These are phyloP conservation scores for Penicillium frequentans DNA, from an alignment of 2,329 filamentous ascomycete species.

Conservation along the genomic window DNA sequence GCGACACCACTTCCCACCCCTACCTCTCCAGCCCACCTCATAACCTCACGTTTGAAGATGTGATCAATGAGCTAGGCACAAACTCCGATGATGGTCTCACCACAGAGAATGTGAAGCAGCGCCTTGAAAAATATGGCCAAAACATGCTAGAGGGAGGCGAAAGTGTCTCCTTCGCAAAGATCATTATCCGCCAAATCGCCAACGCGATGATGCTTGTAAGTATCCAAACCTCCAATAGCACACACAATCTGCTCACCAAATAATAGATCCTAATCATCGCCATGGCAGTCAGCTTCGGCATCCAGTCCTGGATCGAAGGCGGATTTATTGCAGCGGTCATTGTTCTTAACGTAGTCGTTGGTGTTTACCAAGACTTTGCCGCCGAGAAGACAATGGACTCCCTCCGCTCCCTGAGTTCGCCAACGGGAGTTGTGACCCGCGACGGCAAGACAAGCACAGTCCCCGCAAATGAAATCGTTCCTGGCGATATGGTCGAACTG, in stretches of 20 bases:
- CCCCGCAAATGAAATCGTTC: constrained; percentile 60
- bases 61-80: constrained; percentile 57
- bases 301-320: constrained; percentile 59
- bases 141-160: constrained; percentile 66
- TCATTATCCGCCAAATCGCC: constrained; percentile 64
- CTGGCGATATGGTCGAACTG: constrained; percentile 58
- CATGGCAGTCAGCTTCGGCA: constrained; percentile 64
- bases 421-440: constrained; percentile 58
- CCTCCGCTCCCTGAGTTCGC: constrained; percentile 57
- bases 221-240: background rate
- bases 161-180: constrained; percentile 69
- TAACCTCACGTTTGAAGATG: constrained; percentile 54
- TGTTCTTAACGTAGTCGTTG: constrained; percentile 57
- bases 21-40: constrained; percentile 62
- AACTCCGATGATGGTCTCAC: constrained; percentile 60
- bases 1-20: constrained; percentile 29
- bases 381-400: constrained; percentile 65
- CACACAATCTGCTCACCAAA: background rate
- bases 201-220: constrained; percentile 68
- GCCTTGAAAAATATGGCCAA: constrained; percentile 58
- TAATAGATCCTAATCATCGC: constrained; percentile 73
- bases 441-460: constrained; percentile 57
- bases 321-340: constrained; percentile 62
- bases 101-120: constrained; percentile 52
- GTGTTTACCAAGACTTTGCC: constrained; percentile 62